A percentile compares a stretch with the other conserved stretches of the same genome.
Evolutionary conservation across 345 rosid species (phyloP).

Genomic region (Cochlearia excelsa): DNA sequence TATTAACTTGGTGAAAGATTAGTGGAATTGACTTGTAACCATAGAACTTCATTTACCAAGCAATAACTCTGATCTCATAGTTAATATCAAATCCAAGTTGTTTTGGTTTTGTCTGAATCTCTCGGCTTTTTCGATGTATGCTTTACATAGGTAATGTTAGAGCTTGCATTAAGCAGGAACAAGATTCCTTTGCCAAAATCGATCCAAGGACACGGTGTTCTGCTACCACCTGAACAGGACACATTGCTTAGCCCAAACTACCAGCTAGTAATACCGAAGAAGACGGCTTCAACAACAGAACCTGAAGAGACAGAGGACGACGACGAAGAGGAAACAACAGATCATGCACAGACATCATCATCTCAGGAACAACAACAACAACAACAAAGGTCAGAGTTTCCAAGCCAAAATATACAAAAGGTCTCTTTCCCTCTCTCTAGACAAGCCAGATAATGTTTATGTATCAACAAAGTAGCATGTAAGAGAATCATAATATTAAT

Average conservation of each 20-base stretch:
- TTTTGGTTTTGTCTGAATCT: no score
- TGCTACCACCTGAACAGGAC: constrained; percentile 86
- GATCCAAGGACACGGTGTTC: constrained; percentile 58
- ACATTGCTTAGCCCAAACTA: constrained; percentile 75
- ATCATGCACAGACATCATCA: constrained; percentile 46
- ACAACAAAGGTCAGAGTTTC: constrained; percentile 45
- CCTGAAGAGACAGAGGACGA: constrained; percentile 80
- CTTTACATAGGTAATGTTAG: constrained; percentile 54
- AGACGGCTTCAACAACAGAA: constrained; percentile 49
- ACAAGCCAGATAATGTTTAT: constrained; percentile 41
- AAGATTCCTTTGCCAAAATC: constrained; percentile 82
- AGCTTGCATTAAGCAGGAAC: constrained; percentile 78
- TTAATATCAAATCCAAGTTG: no score
- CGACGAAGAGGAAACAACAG: constrained; percentile 64
- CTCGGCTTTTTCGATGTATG: neutral
- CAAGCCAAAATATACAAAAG: constrained; percentile 49
- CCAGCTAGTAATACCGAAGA: constrained; percentile 67
- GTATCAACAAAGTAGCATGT: neutral
- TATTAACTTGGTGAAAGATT: no score
- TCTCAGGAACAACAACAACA: constrained; percentile 51
- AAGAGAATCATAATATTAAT: no score
- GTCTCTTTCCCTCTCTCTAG: constrained; percentile 72
- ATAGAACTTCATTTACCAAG: no score
- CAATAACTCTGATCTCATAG: no score
- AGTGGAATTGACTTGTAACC: no score